Conservation (phyloP, 1,139 yeast species). For the Geotrichum macrosporum region DNA sequence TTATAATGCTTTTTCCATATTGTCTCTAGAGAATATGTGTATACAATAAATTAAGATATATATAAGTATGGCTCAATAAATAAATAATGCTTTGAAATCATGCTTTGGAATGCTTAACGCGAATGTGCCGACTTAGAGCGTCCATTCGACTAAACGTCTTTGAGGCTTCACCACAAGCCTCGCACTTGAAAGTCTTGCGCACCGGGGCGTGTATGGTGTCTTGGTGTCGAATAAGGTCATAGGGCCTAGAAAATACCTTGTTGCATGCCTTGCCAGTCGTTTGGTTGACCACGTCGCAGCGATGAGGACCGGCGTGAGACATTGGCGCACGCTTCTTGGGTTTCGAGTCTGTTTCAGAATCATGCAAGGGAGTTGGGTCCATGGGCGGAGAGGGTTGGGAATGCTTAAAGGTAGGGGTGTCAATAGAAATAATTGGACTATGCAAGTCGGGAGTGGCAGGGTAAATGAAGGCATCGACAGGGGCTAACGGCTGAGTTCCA, state of each 20-base stretch:
- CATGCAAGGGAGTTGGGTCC: conserved; percentile 8
- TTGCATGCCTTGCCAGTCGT: conserved; percentile 60
- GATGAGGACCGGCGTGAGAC: conserved; percentile 42
- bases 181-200: conserved; percentile 81
- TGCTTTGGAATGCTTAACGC: conserved; percentile 62
- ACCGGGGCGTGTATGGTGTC: conserved; percentile 92
- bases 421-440: background rate
- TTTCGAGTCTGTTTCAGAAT: conserved; percentile 1
- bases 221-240: conserved; percentile 90
- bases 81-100: conserved; percentile 3
- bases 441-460: no score
- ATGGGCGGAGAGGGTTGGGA: conserved; percentile 1
- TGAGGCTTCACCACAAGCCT: conserved; percentile 66
- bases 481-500: background rate
- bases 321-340: conserved; percentile 23
- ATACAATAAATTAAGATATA: conserved; percentile 9
- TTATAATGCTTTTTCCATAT: no score
- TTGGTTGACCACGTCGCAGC: conserved; percentile 60
- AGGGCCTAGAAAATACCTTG: conserved; percentile 86
- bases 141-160: conserved; percentile 92
- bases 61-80: conserved; percentile 8
- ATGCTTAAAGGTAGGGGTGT: conserved; percentile 1
- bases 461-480: no score
- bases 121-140: conserved; percentile 86
- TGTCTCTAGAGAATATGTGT: no score